These are phyloP conservation scores for Ceratocystis smalleyi DNA, from an alignment of 2,329 filamentous ascomycete genomes.

Conservation along the genomic window DNA sequence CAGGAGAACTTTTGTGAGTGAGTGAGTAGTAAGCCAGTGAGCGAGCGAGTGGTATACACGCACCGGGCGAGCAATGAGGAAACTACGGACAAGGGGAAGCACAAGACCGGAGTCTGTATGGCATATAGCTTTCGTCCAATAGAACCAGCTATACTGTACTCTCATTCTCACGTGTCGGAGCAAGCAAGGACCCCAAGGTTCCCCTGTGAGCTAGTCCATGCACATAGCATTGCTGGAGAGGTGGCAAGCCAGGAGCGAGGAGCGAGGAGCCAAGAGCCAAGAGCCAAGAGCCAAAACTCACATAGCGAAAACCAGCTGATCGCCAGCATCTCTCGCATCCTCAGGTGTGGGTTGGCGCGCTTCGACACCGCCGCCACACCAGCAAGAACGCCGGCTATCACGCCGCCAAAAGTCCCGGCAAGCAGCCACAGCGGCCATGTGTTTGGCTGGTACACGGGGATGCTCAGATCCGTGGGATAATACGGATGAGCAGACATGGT, in stretches of 20 bases:
- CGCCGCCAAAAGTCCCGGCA: neutral
- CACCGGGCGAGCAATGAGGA: too few species aligned
- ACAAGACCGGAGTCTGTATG: too few species aligned
- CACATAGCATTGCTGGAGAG: too few species aligned
- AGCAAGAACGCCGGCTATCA: slow-evolving; percentile 6
- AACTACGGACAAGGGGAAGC: too few species aligned
- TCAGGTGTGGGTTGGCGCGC: neutral
- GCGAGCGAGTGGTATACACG: neutral
- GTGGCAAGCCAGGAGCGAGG: too few species aligned
- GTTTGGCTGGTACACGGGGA: slow-evolving; percentile 52
- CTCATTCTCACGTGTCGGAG: too few species aligned
- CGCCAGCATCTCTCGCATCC: neutral
- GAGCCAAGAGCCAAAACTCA: neutral
- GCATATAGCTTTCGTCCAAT: too few species aligned
- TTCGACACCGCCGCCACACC: neutral
- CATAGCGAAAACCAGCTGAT: slow-evolving; percentile 14
- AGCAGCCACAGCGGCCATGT: slow-evolving; percentile 30
- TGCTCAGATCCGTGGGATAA: slow-evolving; percentile 48
- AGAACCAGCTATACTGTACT: too few species aligned
- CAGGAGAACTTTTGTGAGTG: neutral
- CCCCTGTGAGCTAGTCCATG: too few species aligned
- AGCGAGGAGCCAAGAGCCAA: too few species aligned
- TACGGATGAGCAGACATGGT: slow-evolving; percentile 42
- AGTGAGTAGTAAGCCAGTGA: neutral
- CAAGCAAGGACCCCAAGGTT: too few species aligned